These are phyloP conservation scores for Cinnamomum chago DNA, from an alignment of 164 flowering plant species.

Conservation along the genomic window DNA sequence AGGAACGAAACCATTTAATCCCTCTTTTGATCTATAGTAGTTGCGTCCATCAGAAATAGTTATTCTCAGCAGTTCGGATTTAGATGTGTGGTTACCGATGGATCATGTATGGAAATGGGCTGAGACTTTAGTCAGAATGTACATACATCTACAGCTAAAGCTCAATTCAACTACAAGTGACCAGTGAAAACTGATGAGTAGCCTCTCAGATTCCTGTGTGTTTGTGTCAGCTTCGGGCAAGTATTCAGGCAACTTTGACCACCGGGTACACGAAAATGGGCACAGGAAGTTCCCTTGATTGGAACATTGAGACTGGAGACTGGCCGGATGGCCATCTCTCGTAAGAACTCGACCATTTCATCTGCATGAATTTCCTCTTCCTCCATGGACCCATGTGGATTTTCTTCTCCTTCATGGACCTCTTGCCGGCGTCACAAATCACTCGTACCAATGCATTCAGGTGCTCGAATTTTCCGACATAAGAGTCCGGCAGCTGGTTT, in stretches of 20 bases:
- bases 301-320: background rate
- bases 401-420: slow-evolving; percentile 37
- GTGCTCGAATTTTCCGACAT: slow-evolving; percentile 36
- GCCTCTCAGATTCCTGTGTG: background rate
- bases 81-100: no score
- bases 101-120: no score
- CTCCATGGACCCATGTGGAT: slow-evolving; percentile 57
- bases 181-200: no score
- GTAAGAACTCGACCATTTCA: slow-evolving; percentile 37
- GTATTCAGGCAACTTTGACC: background rate
- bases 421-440: slow-evolving; percentile 40
- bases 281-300: background rate
- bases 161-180: no score
- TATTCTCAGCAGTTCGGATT: no score
- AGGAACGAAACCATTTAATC: no score
- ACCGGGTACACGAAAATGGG: background rate
- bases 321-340: background rate
- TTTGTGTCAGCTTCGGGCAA: background rate
- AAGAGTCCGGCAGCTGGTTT: slow-evolving; percentile 30
- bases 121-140: no score
- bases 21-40: no score
- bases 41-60: no score
- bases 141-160: no score
- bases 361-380: slow-evolving; percentile 43
- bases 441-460: slow-evolving; percentile 29